phyloP scores from a whole-genome alignment of 495 filamentous ascomycete species.

The Trichoderma erinaceum region DNA sequence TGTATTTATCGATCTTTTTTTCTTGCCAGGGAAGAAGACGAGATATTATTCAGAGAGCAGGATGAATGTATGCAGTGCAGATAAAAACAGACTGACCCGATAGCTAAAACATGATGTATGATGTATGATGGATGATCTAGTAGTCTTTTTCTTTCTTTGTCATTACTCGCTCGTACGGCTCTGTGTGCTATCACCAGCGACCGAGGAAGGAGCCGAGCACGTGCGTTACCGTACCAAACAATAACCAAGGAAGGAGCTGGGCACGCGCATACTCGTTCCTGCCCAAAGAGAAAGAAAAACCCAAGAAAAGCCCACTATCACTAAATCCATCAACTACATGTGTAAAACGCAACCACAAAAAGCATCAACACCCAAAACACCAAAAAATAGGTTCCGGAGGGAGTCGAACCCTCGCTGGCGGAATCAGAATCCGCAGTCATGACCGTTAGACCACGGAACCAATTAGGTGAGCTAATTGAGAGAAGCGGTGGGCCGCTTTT shows the following conservation, averaged over 20 bases:
- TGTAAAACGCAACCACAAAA: not conserved
- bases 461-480: too few species aligned
- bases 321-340: not conserved
- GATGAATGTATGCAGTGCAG: too few species aligned
- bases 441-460: conserved; percentile 13
- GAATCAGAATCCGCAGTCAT: conserved; percentile 14
- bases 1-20: not conserved
- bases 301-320: not conserved
- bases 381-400: conserved; percentile 12
- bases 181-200: too few species aligned
- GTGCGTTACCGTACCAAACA: too few species aligned
- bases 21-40: not conserved
- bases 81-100: too few species aligned
- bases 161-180: too few species aligned
- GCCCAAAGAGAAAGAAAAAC: not conserved
- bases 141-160: too few species aligned
- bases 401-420: conserved; percentile 14
- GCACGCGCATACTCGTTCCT: too few species aligned
- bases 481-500: not conserved
- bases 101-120: too few species aligned
- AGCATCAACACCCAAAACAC: not conserved
- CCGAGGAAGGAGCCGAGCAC: too few species aligned
- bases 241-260: too few species aligned
- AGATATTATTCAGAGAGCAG: not conserved
- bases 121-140: too few species aligned